phyloP scores from a whole-genome alignment of 1,284 basidiomycete species.

The Malassezia sympodialis region DNA sequence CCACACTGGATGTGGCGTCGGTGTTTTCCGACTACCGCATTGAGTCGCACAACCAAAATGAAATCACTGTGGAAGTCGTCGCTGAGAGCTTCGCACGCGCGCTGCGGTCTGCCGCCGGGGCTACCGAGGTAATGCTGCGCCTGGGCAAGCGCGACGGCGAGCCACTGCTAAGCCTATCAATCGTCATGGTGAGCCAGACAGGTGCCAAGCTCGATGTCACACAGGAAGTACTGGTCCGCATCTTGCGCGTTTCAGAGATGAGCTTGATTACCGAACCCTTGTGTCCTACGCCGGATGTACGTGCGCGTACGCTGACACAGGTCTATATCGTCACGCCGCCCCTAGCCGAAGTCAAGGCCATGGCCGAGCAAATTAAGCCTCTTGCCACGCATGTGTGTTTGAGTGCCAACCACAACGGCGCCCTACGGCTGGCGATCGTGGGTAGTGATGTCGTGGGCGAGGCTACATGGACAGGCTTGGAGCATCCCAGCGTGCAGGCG shows the following conservation, averaged over 20 bases:
- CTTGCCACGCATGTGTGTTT: constrained; percentile 67
- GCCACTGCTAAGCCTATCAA: constrained; percentile 65
- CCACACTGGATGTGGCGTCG: constrained; percentile 52
- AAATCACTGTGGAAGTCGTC: constrained; percentile 63
- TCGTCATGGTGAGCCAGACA: constrained; percentile 56
- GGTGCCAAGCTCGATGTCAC: constrained; percentile 27
- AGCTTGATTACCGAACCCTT: constrained; percentile 66
- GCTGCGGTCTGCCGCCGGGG: constrained; percentile 54
- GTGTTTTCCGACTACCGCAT: constrained; percentile 73
- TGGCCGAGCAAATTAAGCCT: constrained; percentile 64
- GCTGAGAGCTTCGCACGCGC: constrained; percentile 68
- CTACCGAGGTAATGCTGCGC: constrained; percentile 64
- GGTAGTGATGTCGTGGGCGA: constrained; percentile 65
- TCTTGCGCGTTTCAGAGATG: constrained; percentile 64
- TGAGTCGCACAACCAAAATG: constrained; percentile 72
- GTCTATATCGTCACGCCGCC: constrained; percentile 71
- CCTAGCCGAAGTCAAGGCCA: constrained; percentile 64
- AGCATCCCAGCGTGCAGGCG: constrained; percentile 53
- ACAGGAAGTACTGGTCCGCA: constrained; percentile 52
- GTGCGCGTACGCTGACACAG: constrained; percentile 52
- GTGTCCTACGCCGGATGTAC: constrained; percentile 76
- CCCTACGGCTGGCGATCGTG: constrained; percentile 51
- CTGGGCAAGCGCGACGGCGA: constrained; percentile 70
- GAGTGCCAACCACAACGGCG: constrained; percentile 57
- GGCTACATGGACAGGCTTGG: constrained; percentile 66